These are phyloP conservation scores for Mycena epipterygia DNA, from an alignment of 768 basidiomycete species.

Conservation along the genomic window DNA sequence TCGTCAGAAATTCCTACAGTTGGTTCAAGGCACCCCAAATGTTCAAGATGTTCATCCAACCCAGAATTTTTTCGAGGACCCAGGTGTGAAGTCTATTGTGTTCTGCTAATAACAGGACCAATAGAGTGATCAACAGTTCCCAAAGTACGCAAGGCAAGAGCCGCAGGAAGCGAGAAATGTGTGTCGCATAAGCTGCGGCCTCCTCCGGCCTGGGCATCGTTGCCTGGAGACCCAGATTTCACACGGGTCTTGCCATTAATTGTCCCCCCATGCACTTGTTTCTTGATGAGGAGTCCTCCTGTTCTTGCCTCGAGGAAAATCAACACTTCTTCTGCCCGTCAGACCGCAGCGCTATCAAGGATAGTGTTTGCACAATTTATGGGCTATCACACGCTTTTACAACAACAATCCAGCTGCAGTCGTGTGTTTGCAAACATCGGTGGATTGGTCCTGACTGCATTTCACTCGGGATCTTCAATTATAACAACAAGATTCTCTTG, in stretches of 20 bases:
- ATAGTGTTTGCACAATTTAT: not conserved
- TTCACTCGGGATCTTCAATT: slow-evolving; percentile 49
- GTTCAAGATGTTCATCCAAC: not conserved
- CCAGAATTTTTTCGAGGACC: not conserved
- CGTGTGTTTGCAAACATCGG: slow-evolving; percentile 18
- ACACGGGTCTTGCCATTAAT: not conserved
- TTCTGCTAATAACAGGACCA: not conserved
- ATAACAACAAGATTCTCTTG: slow-evolving; percentile 47
- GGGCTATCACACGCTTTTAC: not conserved
- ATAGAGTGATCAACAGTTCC: not conserved
- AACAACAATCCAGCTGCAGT: not conserved
- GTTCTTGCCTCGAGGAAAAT: not conserved
- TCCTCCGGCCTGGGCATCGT: not conserved
- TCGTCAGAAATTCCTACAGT: not conserved
- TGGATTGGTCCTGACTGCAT: slow-evolving; percentile 49
- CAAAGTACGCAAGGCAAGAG: not conserved
- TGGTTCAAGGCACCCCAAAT: not conserved
- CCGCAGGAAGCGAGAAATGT: not conserved
- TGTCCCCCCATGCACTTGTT: not conserved
- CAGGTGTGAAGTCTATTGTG: not conserved
- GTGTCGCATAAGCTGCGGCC: not conserved
- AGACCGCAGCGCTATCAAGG: not conserved
- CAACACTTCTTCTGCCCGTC: not conserved
- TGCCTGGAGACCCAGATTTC: not conserved
- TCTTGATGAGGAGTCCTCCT: not conserved